These are phyloP conservation scores for Picochlorum sp. DNA, from an alignment of 139 green algal genomes.

Conservation along the genomic window DNA sequence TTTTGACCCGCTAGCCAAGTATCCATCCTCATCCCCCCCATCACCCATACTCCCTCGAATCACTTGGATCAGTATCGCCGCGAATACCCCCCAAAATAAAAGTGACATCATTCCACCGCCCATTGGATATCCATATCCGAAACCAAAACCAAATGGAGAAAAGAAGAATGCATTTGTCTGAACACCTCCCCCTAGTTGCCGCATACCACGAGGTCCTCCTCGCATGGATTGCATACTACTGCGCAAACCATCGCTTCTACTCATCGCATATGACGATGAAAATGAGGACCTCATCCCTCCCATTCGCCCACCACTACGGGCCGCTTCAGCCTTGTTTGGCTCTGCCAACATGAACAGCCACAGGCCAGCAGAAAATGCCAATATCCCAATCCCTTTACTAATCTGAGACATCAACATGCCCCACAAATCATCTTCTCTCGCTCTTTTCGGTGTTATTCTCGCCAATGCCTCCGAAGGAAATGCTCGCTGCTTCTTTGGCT, in stretches of 20 bases:
- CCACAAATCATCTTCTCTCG: background rate
- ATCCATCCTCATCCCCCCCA: background rate
- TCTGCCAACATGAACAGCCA: background rate
- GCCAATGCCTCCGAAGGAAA: no score
- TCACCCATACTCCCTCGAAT: background rate
- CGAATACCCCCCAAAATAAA: slow-evolving; percentile 31
- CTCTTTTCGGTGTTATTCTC: background rate
- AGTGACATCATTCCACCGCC: slow-evolving; percentile 29
- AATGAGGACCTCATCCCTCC: slow-evolving; percentile 25
- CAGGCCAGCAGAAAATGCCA: background rate
- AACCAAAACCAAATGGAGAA: slow-evolving; percentile 12
- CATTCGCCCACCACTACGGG: slow-evolving; percentile 35
- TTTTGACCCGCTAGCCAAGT: background rate
- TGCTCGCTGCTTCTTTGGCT: no score
- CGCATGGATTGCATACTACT: background rate
- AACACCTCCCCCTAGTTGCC: background rate
- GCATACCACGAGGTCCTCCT: background rate
- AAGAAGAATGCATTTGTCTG: slow-evolving; percentile 20
- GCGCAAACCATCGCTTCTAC: background rate
- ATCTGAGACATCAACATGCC: background rate
- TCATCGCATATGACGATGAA: slow-evolving; percentile 17
- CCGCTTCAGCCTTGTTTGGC: slow-evolving; percentile 21
- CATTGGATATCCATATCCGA: slow-evolving; percentile 26
- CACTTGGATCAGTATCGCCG: slow-evolving; percentile 16
- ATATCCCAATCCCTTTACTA: slow-evolving; percentile 4